phyloP scores from a whole-genome alignment of 2,329 filamentous ascomycete species.

The Penicillium glabrum region DNA sequence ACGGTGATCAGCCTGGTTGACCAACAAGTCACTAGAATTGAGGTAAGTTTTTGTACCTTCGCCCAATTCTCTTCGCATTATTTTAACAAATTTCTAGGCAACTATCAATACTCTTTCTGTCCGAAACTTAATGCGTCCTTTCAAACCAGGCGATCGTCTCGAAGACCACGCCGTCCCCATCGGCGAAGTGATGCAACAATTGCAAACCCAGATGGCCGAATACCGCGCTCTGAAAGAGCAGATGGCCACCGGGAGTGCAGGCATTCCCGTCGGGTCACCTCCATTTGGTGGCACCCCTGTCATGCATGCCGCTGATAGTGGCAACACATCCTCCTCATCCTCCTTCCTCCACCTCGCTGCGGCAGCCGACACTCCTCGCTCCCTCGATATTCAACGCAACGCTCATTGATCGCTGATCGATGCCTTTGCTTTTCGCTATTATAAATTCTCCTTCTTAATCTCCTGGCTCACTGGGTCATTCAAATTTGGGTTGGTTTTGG shows the following conservation, averaged over 20 bases:
- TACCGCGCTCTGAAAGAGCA: constrained; percentile 43
- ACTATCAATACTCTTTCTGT: constrained; percentile 77
- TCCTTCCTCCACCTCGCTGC: constrained; percentile 27
- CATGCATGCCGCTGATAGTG: constrained; percentile 12
- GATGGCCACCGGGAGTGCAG: constrained; percentile 29
- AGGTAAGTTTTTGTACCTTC: constrained; percentile 60
- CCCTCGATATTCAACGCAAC: constrained; percentile 17
- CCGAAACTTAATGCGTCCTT: constrained; percentile 74
- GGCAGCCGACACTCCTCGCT: constrained; percentile 16
- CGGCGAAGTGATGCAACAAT: constrained; percentile 56
- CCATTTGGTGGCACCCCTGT: constrained; percentile 4
- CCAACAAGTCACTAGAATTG: constrained; percentile 92
- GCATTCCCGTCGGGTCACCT: constrained; percentile 19
- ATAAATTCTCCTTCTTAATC: constrained; percentile 1
- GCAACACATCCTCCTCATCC: constrained; percentile 26
- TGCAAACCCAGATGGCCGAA: constrained; percentile 43
- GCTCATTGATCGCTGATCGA: constrained; percentile 8
- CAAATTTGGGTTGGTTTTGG: constrained; percentile 4
- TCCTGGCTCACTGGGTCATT: background rate
- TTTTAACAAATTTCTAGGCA: constrained; percentile 55
- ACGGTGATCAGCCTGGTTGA: constrained; percentile 89
- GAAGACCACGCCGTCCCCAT: constrained; percentile 78
- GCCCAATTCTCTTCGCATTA: background rate
- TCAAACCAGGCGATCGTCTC: constrained; percentile 61
- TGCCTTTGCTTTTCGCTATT: background rate